These are phyloP conservation scores for Phaffia rhodozyma DNA, from an alignment of 1,284 basidiomycete genomes.

Conservation along the genomic window DNA sequence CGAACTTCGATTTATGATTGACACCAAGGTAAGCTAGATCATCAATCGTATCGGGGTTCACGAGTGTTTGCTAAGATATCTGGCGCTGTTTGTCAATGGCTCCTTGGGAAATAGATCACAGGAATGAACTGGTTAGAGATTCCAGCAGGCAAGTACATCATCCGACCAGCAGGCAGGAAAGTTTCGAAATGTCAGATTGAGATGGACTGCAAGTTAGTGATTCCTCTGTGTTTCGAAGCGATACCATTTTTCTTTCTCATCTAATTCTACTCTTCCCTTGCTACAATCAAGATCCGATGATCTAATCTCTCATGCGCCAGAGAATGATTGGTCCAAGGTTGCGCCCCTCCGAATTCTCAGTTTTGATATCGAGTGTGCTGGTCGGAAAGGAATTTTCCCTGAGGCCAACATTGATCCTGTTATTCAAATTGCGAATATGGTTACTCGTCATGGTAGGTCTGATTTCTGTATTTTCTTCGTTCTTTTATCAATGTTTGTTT, in stretches of 20 bases:
- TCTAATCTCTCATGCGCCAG: slow-evolving; percentile 76
- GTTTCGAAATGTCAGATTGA: slow-evolving; percentile 79
- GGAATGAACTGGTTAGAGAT: slow-evolving; percentile 98
- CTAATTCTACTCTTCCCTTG: background rate
- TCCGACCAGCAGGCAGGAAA: slow-evolving; percentile 48
- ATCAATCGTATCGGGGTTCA: background rate
- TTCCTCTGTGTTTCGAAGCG: no score
- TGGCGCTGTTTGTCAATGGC: background rate
- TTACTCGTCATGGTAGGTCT: slow-evolving; percentile 70
- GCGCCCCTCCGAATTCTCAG: slow-evolving; percentile 83
- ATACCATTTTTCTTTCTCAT: background rate
- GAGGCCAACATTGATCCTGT: slow-evolving; percentile 79
- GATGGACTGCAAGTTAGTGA: slow-evolving; percentile 53
- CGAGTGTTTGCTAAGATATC: background rate
- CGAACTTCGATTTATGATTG: slow-evolving; percentile 87
- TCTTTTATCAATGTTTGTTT: background rate
- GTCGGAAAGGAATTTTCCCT: slow-evolving; percentile 87
- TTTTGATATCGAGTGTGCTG: slow-evolving; percentile 96
- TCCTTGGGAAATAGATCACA: slow-evolving; percentile 48
- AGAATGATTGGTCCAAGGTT: slow-evolving; percentile 77
- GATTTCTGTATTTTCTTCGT: background rate
- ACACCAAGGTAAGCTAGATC: slow-evolving; percentile 54
- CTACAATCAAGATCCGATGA: slow-evolving; percentile 48
- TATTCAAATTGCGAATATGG: slow-evolving; percentile 96
- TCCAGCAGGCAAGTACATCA: slow-evolving; percentile 61